Conservation (phyloP, 345 rosid genomes). For the Passiflora organensis region DNA sequence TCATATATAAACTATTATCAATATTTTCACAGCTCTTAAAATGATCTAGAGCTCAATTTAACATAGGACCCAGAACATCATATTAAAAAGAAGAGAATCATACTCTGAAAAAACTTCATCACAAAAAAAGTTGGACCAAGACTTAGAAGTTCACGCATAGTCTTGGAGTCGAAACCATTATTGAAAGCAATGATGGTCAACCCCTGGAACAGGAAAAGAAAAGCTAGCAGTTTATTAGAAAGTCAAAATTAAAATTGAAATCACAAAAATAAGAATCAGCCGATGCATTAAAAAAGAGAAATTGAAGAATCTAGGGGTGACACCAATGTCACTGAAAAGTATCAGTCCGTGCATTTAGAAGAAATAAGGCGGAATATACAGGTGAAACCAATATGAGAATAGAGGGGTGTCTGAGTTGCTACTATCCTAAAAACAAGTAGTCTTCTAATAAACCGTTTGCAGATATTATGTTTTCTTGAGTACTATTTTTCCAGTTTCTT, state of each 20-base stretch:
- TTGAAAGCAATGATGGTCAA: constrained; percentile 86
- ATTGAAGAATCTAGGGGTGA: too few relatives aligned
- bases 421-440: too few relatives aligned
- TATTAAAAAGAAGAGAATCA: constrained; percentile 14
- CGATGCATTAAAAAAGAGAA: neutral
- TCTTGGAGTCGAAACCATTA: constrained; percentile 41
- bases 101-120: constrained; percentile 92
- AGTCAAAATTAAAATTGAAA: too few relatives aligned
- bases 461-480: too few relatives aligned
- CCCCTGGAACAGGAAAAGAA: constrained; percentile 44
- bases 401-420: neutral
- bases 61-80: neutral
- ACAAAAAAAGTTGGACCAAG: constrained; percentile 92
- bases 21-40: neutral
- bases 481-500: too few relatives aligned
- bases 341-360: too few relatives aligned
- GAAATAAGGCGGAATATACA: too few relatives aligned
- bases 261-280: too few relatives aligned
- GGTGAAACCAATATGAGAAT: neutral
- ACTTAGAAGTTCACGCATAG: constrained; percentile 67
- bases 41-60: neutral
- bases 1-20: neutral
- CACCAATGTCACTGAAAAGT: too few relatives aligned
- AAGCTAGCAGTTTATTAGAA: neutral
- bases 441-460: too few relatives aligned